A percentile compares a stretch with the other conserved stretches of the same genome.
These are phyloP conservation scores for Fusarium sp. DNA, from an alignment of 2,329 filamentous ascomycete species.

Conservation along the genomic window DNA sequence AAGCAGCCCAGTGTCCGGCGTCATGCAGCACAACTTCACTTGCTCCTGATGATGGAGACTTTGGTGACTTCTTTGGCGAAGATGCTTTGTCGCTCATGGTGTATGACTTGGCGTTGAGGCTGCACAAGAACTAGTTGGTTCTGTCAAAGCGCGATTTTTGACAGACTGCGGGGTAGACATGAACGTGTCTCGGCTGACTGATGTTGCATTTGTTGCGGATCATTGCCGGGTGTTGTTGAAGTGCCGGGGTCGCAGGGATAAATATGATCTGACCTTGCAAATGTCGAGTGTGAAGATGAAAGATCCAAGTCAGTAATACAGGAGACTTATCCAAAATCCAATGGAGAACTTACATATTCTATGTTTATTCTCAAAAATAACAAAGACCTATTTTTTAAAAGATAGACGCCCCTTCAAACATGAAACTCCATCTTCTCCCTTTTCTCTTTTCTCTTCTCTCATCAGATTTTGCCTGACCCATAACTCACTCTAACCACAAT, in stretches of 20 bases:
- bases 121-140: background rate
- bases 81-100: background rate
- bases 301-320: background rate
- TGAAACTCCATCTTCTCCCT: fast-evolving
- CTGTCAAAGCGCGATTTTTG: background rate
- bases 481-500: background rate
- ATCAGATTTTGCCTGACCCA: background rate
- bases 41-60: background rate
- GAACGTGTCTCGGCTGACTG: background rate
- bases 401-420: fast-evolving
- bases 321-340: background rate
- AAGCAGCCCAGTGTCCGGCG: background rate
- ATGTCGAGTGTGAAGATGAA: too few species aligned
- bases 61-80: background rate
- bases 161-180: background rate
- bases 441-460: background rate
- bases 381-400: fast-evolving
- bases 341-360: background rate
- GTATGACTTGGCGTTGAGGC: background rate
- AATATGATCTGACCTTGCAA: background rate
- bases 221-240: background rate
- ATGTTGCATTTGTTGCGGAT: background rate
- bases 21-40: background rate
- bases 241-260: background rate
- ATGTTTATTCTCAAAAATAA: background rate